phyloP scores from a whole-genome alignment of 129 eudicot genomes.

The Centrapalus pauciflorus region DNA sequence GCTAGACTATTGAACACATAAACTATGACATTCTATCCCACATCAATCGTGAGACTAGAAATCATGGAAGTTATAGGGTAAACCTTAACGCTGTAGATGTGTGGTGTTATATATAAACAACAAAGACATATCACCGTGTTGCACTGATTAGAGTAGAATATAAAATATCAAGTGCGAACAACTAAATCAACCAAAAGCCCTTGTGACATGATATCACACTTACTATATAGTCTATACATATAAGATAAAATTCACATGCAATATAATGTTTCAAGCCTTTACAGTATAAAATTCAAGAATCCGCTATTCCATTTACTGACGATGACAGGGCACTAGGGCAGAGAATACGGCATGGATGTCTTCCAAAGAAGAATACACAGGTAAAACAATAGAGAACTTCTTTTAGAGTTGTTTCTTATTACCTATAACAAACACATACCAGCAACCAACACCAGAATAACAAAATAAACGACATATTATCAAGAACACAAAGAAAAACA shows the following conservation, averaged over 20 bases:
- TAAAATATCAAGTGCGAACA: not conserved
- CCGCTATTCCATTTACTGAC: no score
- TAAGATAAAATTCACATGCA: not conserved
- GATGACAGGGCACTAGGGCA: no score
- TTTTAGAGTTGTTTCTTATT: conserved; percentile 40
- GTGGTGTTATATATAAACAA: not conserved
- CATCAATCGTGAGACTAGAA: not conserved
- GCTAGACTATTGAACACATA: no score
- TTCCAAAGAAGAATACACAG: conserved; percentile 31
- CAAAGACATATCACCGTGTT: not conserved
- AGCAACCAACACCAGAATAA: conserved; percentile 48
- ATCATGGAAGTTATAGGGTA: no score
- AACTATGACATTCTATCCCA: not conserved
- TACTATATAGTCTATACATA: not conserved
- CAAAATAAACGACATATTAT: conserved; percentile 21
- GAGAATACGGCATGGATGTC: conserved; percentile 8
- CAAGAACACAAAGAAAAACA: conserved; percentile 23
- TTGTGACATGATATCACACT: not conserved
- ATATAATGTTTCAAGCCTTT: not conserved
- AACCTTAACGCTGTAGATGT: no score
- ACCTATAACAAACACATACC: conserved; percentile 52
- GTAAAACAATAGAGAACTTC: not conserved
- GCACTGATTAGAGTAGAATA: not conserved
- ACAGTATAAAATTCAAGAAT: conserved; percentile 15
- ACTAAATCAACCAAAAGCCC: not conserved